A percentile compares a stretch with the other conserved stretches of the same genome.
Conservation (phyloP, 129 eudicot genomes). For the Mikania micrantha region DNA sequence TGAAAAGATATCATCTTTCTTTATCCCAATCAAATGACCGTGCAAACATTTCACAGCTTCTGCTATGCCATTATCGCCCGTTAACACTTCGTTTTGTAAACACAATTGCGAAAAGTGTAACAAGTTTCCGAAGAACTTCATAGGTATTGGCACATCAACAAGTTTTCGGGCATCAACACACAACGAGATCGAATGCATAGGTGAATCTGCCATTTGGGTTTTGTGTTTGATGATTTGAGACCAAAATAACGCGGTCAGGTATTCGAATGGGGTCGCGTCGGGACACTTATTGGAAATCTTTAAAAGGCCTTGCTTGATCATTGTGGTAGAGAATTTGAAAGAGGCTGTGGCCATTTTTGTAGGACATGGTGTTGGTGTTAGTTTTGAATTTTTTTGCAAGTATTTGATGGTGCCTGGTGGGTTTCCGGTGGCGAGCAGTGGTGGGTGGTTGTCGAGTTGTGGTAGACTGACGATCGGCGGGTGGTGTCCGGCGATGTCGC, state of each 20-base stretch:
- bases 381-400: slow-evolving; percentile 15
- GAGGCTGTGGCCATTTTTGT: slow-evolving; percentile 44
- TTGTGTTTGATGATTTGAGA: slow-evolving; percentile 24
- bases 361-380: background rate
- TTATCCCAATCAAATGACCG: slow-evolving; percentile 26
- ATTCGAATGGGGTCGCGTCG: slow-evolving; percentile 55
- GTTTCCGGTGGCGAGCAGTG: background rate
- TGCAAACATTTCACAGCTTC: slow-evolving; percentile 33
- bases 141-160: slow-evolving; percentile 25
- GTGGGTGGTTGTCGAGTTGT: slow-evolving; percentile 5
- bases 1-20: slow-evolving; percentile 32
- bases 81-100: slow-evolving; percentile 6
- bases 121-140: slow-evolving; percentile 56
- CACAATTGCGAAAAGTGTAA: slow-evolving; percentile 32
- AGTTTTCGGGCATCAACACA: slow-evolving; percentile 46
- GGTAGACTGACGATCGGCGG: slow-evolving; percentile 40
- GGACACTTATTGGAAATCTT: slow-evolving; percentile 26
- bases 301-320: slow-evolving; percentile 33
- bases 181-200: slow-evolving; percentile 28
- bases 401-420: background rate
- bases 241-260: slow-evolving; percentile 55
- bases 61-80: slow-evolving; percentile 10
- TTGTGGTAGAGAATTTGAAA: slow-evolving; percentile 35
- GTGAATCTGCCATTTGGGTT: background rate
- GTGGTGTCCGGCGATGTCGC: slow-evolving; percentile 24